These are phyloP conservation scores for Rhododendron kiyosumense DNA, from an alignment of 148 eudicot species.

Conservation along the genomic window DNA sequence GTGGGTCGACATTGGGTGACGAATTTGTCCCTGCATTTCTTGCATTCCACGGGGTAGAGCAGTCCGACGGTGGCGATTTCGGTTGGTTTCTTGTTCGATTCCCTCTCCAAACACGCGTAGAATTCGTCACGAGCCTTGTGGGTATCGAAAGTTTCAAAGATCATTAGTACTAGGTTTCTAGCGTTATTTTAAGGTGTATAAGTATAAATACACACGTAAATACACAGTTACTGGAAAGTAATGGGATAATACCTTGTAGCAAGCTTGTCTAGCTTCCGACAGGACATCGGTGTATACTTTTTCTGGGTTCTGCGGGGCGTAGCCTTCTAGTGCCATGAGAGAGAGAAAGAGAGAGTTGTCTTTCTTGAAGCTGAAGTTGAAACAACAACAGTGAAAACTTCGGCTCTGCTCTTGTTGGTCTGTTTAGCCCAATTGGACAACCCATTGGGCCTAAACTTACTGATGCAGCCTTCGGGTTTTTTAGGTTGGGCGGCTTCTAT, in stretches of 20 bases:
- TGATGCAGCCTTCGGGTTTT: neutral
- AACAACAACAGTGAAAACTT: neutral
- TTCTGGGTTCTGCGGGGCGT: slow-evolving; percentile 26
- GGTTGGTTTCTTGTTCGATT: slow-evolving; percentile 54
- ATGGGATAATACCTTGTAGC: slow-evolving; percentile 49
- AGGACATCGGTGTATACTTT: slow-evolving; percentile 61
- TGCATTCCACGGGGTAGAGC: slow-evolving; percentile 71
- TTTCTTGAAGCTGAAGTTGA: neutral
- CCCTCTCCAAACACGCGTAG: slow-evolving; percentile 69
- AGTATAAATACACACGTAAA: neutral
- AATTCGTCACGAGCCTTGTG: slow-evolving; percentile 74
- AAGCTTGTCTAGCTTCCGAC: slow-evolving; percentile 43
- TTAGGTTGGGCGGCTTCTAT: neutral
- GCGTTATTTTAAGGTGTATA: neutral
- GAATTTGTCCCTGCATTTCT: slow-evolving; percentile 49
- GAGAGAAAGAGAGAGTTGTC: neutral
- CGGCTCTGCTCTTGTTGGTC: neutral
- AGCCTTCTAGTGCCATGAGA: slow-evolving; percentile 38
- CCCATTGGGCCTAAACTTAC: neutral
- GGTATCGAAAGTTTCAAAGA: neutral
- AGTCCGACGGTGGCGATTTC: slow-evolving; percentile 74
- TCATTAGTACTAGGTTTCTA: neutral
- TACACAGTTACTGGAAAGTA: neutral
- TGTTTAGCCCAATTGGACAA: neutral
- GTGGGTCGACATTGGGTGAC: slow-evolving; percentile 67